These are phyloP conservation scores for Royoungia palumana DNA, from an alignment of 768 basidiomycete genomes.

Conservation along the genomic window DNA sequence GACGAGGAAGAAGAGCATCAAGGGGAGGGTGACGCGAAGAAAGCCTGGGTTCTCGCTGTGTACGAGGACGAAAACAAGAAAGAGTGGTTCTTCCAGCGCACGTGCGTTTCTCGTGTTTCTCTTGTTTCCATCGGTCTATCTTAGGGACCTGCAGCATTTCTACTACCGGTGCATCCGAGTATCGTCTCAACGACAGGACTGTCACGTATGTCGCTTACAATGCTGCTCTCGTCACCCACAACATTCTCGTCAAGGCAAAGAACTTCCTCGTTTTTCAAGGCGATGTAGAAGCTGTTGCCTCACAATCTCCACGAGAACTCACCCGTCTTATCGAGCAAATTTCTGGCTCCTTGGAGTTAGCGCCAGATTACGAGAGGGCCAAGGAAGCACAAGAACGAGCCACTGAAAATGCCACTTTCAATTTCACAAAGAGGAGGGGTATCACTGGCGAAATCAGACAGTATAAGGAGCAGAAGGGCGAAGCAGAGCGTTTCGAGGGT, in stretches of 20 bases:
- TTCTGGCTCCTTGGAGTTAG: conserved; percentile 88
- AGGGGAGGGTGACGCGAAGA: conserved; percentile 83
- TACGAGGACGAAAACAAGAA: conserved; percentile 73
- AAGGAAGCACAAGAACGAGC: conserved; percentile 85
- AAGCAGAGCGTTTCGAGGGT: conserved; percentile 83
- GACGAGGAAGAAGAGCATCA: conserved; percentile 47
- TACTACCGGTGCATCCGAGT: conserved; percentile 83
- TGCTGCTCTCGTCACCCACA: conserved; percentile 78
- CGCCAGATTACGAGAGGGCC: conserved; percentile 83
- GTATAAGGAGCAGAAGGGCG: conserved; percentile 94
- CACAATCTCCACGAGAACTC: conserved; percentile 88
- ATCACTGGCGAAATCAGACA: conserved; percentile 95
- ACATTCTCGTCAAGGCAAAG: conserved; percentile 98
- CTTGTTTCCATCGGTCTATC: not conserved
- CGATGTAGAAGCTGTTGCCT: conserved; percentile 96
- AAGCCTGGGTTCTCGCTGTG: conserved; percentile 94
- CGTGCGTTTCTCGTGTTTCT: conserved; percentile 50
- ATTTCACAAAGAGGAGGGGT: conserved; percentile 90
- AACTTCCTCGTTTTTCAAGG: conserved; percentile 99
- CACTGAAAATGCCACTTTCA: conserved; percentile 91
- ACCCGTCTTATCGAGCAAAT: conserved; percentile 93
- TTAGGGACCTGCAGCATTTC: conserved; percentile 61
- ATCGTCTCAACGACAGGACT: conserved; percentile 75
- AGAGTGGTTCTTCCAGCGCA: conserved; percentile 89
- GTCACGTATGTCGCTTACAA: conserved; percentile 92